phyloP scores from a whole-genome alignment of 495 filamentous ascomycete species.

The Podospora didyma region DNA sequence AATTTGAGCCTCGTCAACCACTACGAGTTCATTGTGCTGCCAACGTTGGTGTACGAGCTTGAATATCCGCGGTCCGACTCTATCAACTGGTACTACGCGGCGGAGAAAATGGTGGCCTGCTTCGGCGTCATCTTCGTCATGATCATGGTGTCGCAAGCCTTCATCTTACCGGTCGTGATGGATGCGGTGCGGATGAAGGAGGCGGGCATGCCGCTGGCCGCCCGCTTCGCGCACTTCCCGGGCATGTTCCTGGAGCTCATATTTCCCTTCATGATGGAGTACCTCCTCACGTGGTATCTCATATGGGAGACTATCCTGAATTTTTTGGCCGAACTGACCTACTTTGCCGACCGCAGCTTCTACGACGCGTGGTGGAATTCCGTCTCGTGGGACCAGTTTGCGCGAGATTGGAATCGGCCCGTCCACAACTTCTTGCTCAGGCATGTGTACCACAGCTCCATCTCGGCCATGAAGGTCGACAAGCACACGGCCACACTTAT shows the following conservation, averaged over 20 bases:
- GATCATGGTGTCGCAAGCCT: slow-evolving; percentile 53
- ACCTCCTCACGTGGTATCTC: slow-evolving; percentile 66
- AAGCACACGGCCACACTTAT: slow-evolving; percentile 67
- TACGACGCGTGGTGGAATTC: slow-evolving; percentile 71
- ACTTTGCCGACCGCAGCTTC: slow-evolving; percentile 73
- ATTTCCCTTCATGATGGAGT: slow-evolving; percentile 74
- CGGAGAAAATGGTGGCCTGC: slow-evolving; percentile 62
- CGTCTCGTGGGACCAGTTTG: slow-evolving; percentile 63
- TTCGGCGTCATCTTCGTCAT: slow-evolving; percentile 66
- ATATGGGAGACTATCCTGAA: slow-evolving; percentile 82
- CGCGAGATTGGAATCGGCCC: slow-evolving; percentile 67
- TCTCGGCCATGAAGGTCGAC: slow-evolving; percentile 63
- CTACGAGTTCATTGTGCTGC: slow-evolving; percentile 66
- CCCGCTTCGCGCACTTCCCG: slow-evolving; percentile 62
- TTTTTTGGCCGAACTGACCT: slow-evolving; percentile 66
- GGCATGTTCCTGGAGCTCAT: slow-evolving; percentile 66
- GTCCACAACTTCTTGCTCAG: slow-evolving; percentile 70
- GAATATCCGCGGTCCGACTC: slow-evolving; percentile 65
- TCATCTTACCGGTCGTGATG: slow-evolving; percentile 64
- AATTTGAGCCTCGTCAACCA: slow-evolving; percentile 65
- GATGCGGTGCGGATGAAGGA: slow-evolving; percentile 61
- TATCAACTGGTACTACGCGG: slow-evolving; percentile 68
- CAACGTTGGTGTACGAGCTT: slow-evolving; percentile 73
- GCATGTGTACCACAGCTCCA: slow-evolving; percentile 71
- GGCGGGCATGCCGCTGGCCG: slow-evolving; percentile 50